Conservation (phyloP, 2,329 filamentous ascomycete genomes). For the Ophiocordyceps camponoti-rufipedis region DNA sequence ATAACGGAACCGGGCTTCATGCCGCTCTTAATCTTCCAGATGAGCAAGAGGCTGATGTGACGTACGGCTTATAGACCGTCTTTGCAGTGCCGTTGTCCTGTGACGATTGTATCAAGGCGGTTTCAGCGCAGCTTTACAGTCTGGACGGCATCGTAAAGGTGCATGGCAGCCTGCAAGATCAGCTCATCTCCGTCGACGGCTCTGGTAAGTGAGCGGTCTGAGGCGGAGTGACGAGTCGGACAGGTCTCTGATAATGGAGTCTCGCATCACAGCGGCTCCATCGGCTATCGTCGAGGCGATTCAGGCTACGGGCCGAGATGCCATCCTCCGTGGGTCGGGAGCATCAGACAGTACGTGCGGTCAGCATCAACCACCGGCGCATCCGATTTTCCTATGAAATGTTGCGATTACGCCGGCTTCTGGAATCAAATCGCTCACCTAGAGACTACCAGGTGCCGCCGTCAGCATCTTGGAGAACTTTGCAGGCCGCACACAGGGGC, state of each 20-base stretch:
- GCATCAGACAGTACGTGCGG: constrained; percentile 55
- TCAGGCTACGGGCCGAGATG: constrained; percentile 78
- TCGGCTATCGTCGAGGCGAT: constrained; percentile 81
- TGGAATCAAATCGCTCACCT: background rate
- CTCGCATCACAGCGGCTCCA: constrained; percentile 43
- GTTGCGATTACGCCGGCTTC: background rate
- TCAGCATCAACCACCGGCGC: background rate
- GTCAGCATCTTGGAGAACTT: constrained; percentile 91
- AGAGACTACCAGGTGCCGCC: constrained; percentile 41
- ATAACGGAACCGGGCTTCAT: background rate
- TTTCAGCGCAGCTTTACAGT: constrained; percentile 61
- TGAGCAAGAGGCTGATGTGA: constrained; percentile 14
- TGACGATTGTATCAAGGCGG: constrained; percentile 70
- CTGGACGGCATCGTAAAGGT: constrained; percentile 69
- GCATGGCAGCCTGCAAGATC: constrained; percentile 63
- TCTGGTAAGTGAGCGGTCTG: constrained; percentile 34
- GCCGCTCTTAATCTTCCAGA: too few species aligned
- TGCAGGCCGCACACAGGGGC: constrained; percentile 34
- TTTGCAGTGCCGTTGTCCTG: constrained; percentile 93
- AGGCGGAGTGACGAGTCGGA: background rate
- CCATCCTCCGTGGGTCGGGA: constrained; percentile 80
- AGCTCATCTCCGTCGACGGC: constrained; percentile 71
- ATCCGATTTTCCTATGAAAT: too few species aligned
- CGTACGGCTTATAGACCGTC: constrained; percentile 45
- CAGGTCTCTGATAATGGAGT: background rate